Percentiles rank a stretch among this genome's conserved stretches.
Conservation (phyloP, 208 protist species). For the Endotrypanum monterogeii region DNA sequence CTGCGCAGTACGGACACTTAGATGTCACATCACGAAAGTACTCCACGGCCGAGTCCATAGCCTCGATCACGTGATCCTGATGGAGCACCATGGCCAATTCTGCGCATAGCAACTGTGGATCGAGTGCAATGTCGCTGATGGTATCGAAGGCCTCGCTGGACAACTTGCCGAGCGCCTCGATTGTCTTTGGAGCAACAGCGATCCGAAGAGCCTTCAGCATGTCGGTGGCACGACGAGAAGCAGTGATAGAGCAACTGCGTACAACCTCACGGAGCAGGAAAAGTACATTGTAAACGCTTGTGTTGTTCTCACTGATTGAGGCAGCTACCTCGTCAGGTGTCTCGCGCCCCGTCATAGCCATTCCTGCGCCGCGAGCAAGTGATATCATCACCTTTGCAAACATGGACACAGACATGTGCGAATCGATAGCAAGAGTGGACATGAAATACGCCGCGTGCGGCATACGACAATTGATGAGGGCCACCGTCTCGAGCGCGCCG, state of each 20-base stretch:
- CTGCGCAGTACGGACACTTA: conserved; percentile 77
- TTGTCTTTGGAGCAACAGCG: conserved; percentile 75
- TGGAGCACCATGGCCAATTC: conserved; percentile 92
- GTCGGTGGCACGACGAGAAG: conserved; percentile 69
- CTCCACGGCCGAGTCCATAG: conserved; percentile 75
- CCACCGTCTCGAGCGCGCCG: conserved; percentile 79
- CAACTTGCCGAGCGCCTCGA: conserved; percentile 87
- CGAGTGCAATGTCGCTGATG: conserved; percentile 53
- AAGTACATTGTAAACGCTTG: conserved; percentile 90
- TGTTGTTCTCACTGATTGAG: conserved; percentile 56
- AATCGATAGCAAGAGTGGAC: conserved; percentile 77
- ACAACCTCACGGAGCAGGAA: conserved; percentile 86
- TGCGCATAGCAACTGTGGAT: conserved; percentile 90
- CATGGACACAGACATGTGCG: conserved; percentile 89
- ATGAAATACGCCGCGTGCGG: conserved; percentile 91
- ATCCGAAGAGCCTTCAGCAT: conserved; percentile 86
- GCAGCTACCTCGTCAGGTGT: conserved; percentile 74
- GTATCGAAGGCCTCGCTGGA: conserved; percentile 74
- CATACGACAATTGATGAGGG: conserved; percentile 86
- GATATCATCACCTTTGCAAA: conserved; percentile 88
- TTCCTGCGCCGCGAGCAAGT: conserved; percentile 78
- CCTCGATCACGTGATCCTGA: conserved; percentile 80
- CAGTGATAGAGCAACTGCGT: conserved; percentile 81
- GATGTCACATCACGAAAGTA: conserved; percentile 80
- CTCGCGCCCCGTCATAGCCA: conserved; percentile 83